Base-by-base conservation (phyloP, 495 filamentous ascomycete genomes). In the Ramalina intermedia region DNA sequence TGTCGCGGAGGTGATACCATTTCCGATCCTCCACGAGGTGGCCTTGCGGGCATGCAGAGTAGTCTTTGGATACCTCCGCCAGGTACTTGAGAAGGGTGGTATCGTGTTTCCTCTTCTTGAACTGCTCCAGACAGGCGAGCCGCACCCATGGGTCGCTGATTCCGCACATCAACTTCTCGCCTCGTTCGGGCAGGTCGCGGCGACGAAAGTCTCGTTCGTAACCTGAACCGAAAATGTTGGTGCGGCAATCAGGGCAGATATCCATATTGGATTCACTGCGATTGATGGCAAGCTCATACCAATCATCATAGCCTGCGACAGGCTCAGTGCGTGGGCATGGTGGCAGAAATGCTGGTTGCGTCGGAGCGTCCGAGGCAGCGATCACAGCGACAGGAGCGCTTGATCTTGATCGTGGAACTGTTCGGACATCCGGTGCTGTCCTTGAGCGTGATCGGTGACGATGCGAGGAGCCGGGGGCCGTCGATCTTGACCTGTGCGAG, bases 61-160 rank as follows among this genome's bases (percentile, higher is more conserved):
- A 13, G 44, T 64, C 20, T 48, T 65, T 51, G 48, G 65, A 37
- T 61, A 75, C 57, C 51, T 67, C 47, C 42, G 75, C 49, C 45
- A 82, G 59, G 58, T 66, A 56, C 35, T 73, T 71, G 7, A 85
- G 66, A 17, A 83, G 65, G 26, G 73, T 69, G 13, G 78, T 64
- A 49, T 73, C 66, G 43, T 63, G 59, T 23, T 73, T 61, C 27
- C 69, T 56, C 51, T 80, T 70, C 57, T 78, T 76, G 48, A 78
- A 67, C 17, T 73, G 79, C 38, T 82, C 67, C 0, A 76, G 63
- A 77, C 78, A 85, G 2, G 80, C 80, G 6, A 83, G 65, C n/a
- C 81, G 73, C 37, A 75, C 68, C 81, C 81, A 85, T 9, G 74
- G 69, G 17, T 70, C 69, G 46, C 73, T 73, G 49, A 85, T 79